These are phyloP conservation scores for Pseudozyma sp. DNA, from an alignment of 1,284 basidiomycete genomes.

Conservation along the genomic window DNA sequence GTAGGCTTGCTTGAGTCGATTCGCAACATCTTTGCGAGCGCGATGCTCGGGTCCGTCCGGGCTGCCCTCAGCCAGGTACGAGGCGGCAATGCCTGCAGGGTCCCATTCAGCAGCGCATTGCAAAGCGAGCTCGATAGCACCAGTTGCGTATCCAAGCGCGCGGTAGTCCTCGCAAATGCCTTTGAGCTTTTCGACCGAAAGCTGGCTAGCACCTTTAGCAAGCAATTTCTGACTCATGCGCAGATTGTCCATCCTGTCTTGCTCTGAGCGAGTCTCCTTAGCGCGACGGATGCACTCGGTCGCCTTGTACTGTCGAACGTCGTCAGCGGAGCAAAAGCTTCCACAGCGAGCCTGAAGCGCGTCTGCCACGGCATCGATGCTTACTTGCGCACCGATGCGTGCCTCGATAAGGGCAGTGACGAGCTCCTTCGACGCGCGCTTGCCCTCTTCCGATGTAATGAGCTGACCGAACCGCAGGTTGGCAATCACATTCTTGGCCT, in stretches of 20 bases:
- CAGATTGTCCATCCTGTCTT: conserved; percentile 35
- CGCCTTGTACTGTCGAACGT: conserved; percentile 98
- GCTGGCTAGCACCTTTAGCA: conserved; percentile 83
- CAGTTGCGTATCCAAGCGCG: conserved; percentile 82
- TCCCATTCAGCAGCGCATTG: conserved; percentile 86
- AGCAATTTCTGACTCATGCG: conserved; percentile 75
- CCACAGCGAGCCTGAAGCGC: conserved; percentile 93
- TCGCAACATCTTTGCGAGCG: conserved; percentile 74
- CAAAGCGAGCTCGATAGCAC: conserved; percentile 87
- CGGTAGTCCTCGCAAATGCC: conserved; percentile 89
- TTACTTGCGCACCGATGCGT: conserved; percentile 94
- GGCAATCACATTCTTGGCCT: conserved; percentile 47
- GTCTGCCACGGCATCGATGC: conserved; percentile 95
- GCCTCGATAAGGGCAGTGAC: conserved; percentile 87
- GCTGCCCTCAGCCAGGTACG: conserved; percentile 74
- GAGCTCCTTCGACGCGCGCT: conserved; percentile 81
- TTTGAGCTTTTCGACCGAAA: conserved; percentile 84
- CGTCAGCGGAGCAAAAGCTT: conserved; percentile 96
- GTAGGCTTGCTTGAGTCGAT: conserved; percentile 76
- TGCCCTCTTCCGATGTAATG: conserved; percentile 82
- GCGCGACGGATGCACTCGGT: conserved; percentile 93
- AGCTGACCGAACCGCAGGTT: conserved; percentile 60
- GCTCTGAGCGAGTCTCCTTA: conserved; percentile 80
- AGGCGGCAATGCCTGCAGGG: conserved; percentile 73
- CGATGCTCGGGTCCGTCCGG: conserved; percentile 74